Base-by-base conservation (phyloP, 2,329 filamentous ascomycete species). In the Penicillium crustosum region DNA sequence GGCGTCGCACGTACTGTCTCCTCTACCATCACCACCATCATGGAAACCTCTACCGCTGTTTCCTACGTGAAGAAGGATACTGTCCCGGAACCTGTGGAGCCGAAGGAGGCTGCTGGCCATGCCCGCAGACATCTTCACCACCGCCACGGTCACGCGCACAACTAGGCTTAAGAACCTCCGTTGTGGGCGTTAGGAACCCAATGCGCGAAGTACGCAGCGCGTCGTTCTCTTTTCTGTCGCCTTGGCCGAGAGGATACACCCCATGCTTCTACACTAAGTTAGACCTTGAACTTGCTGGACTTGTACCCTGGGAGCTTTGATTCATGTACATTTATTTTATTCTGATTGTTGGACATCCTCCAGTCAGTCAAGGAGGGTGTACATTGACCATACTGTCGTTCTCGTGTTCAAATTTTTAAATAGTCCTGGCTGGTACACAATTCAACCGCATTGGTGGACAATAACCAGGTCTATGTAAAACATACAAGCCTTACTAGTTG, bases 81-180 rank as follows among this genome's bases (percentile, higher is more conserved):
- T 21, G 53, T 64, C 2, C 61, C 58, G 4, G 62, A 58, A 3
- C 58, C 61, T 19, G 62, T 58, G n/a, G 64, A 66, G 33, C 61
- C 56, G 6, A 64, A 64, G 33, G 39, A 61, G 10, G 51, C 62
- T 38, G 61, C 55, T 44, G 62, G 64, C 33, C 61, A 66, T 19
- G 62, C 50, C 15, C 60, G 65, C 49, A 58, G 62, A 54, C 67
- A 66, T 36, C 62, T 55, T 29, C 69, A 68, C 53, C 61, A 64
- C 51, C 68, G 62, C 29, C 66, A 70, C 39, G 59, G 64, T 21
- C 69, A 66, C 47, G 57, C 59, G 17, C 69, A 72, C 50, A 55
- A 58, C 42, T 41, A 19, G 15, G 27, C 25, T 27, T 60, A 54
- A 60, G 5, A 25, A 45, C 35, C 19, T 17, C 39, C 13, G 13